A percentile compares a stretch with the other conserved stretches of the same genome.
phyloP scores from a whole-genome alignment of 257 asterid species.

The Ballota nigra region DNA sequence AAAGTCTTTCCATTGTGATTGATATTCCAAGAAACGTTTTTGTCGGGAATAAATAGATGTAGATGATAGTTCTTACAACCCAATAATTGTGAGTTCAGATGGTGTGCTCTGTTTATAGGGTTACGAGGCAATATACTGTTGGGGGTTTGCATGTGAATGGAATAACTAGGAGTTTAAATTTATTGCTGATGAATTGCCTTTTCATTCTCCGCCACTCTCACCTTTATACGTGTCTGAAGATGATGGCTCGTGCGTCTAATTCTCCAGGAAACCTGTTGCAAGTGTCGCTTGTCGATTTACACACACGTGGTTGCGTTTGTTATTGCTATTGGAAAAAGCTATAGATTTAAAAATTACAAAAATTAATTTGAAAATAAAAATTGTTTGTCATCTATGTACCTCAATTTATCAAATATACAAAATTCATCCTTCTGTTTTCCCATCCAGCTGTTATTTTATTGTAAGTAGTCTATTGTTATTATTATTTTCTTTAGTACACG shows the following conservation, averaged over 20 bases:
- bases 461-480: neutral
- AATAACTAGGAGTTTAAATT: conserved; percentile 3
- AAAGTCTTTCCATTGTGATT: neutral
- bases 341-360: neutral
- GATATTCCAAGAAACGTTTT: neutral
- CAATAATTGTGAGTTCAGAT: neutral
- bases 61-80: neutral
- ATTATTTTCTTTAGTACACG: neutral
- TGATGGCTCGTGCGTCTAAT: conserved; percentile 2
- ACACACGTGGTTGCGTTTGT: neutral
- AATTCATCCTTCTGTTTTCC: neutral
- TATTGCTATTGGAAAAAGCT: conserved; percentile 3
- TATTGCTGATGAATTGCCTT: neutral
- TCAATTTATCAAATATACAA: neutral
- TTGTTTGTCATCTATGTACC: neutral
- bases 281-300: neutral
- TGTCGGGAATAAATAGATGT: neutral
- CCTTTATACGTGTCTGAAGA: neutral
- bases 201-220: neutral
- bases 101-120: neutral
- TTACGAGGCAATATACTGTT: neutral
- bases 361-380: neutral
- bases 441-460: neutral
- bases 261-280: neutral
- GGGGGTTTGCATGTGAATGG: neutral